Evolutionary conservation across 73 alveolate species (phyloP).

Genomic region (Symbiodinium pilosum): DNA sequence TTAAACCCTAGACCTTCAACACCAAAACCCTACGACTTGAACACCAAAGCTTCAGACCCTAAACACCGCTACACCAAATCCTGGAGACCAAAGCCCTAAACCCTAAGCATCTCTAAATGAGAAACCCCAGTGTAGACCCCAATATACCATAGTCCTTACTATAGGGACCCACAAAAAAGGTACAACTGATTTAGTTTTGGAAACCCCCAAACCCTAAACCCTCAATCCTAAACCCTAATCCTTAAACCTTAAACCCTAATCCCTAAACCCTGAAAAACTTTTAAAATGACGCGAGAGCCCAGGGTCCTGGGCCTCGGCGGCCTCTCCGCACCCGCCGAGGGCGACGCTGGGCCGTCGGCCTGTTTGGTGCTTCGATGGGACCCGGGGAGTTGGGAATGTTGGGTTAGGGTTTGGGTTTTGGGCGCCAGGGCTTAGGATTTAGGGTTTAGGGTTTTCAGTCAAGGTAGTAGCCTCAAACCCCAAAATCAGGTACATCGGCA

Average conservation of each 20-base stretch:
- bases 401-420: background rate
- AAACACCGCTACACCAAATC: too few species aligned
- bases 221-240: too few species aligned
- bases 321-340: background rate
- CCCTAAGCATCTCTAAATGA: too few species aligned
- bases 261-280: background rate
- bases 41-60: background rate
- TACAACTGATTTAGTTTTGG: too few species aligned
- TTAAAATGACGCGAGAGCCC: background rate
- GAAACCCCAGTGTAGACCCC: too few species aligned
- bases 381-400: background rate
- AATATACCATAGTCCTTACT: too few species aligned
- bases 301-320: conserved; percentile 4
- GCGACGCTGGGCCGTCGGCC: conserved; percentile 1
- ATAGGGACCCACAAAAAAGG: too few species aligned
- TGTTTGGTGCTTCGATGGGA: background rate
- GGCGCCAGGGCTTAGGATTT: background rate
- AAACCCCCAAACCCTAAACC: too few species aligned
- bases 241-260: background rate
- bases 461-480: too few species aligned
- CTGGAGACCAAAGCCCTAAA: too few species aligned
- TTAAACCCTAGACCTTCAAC: background rate
- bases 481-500: too few species aligned
- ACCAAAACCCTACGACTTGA: background rate
- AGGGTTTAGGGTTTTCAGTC: background rate